phyloP scores from a whole-genome alignment of 768 basidiomycete genomes.

The Suillus weaverae region DNA sequence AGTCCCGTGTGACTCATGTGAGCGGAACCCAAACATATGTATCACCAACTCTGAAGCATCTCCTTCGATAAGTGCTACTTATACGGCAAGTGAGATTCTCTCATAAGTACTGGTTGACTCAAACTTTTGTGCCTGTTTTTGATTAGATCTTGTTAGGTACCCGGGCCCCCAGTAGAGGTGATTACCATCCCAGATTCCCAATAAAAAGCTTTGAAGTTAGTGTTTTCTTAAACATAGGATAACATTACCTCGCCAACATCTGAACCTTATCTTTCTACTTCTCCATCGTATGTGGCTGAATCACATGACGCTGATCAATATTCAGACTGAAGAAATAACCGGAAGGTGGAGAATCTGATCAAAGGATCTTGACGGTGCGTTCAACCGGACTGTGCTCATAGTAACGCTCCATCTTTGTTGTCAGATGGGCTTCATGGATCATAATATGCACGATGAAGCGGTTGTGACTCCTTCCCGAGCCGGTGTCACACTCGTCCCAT shows the following conservation, averaged over 20 bases:
- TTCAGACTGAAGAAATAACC: background rate
- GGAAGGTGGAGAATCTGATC: background rate
- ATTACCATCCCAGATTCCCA: background rate
- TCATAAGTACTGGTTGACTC: background rate
- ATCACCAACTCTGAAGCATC: background rate
- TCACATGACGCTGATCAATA: background rate
- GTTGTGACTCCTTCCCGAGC: background rate
- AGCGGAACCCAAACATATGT: background rate
- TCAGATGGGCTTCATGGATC: background rate
- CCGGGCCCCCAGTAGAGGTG: background rate
- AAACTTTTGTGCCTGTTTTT: background rate
- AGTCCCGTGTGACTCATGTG: background rate
- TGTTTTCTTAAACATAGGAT: background rate
- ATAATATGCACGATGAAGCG: background rate
- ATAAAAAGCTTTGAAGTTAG: background rate
- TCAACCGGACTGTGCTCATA: background rate
- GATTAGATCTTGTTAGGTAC: background rate
- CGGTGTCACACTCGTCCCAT: background rate
- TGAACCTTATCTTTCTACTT: background rate
- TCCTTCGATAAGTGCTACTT: background rate
- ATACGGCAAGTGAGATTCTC: background rate
- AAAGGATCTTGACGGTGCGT: background rate
- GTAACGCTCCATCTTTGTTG: background rate
- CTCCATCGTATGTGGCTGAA: background rate
- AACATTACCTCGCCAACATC: background rate